A percentile compares a stretch with the other conserved stretches of the same genome.
Conservation (phyloP, 2,329 filamentous ascomycete species). For the Aspergillus udagawae region DNA sequence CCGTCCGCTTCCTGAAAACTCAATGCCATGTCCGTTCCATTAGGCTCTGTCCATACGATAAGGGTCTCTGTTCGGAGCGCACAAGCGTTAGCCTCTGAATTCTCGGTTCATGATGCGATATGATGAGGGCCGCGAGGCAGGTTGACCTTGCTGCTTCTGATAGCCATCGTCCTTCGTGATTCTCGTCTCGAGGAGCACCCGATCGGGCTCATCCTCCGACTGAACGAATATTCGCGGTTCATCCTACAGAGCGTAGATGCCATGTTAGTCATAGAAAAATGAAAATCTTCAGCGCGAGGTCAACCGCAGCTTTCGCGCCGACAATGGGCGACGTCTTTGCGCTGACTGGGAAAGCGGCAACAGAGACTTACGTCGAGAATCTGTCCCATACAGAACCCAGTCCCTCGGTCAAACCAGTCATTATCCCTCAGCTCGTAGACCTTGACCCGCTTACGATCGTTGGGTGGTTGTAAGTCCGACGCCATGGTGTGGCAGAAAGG, state of each 20-base stretch:
- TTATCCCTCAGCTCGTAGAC: constrained; percentile 98
- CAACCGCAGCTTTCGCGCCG: constrained; percentile 15
- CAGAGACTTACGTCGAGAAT: constrained; percentile 62
- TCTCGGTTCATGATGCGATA: constrained; percentile 7
- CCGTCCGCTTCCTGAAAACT: constrained; percentile 98
- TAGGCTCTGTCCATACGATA: constrained; percentile 95
- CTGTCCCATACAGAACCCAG: constrained; percentile 85
- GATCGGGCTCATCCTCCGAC: constrained; percentile 84
- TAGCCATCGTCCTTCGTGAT: constrained; percentile 94
- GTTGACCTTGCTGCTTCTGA: constrained; percentile 89
- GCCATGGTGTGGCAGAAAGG: constrained; percentile 41
- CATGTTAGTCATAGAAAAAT: constrained; percentile 9
- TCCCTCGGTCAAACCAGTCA: constrained; percentile 98
- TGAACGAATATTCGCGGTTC: constrained; percentile 86
- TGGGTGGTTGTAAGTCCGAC: constrained; percentile 45
- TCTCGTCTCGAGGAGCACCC: constrained; percentile 79
- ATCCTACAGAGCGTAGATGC: constrained; percentile 49
- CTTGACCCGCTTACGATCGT: constrained; percentile 71
- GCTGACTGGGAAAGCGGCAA: constrained; percentile 8
- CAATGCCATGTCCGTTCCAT: constrained; percentile 90
- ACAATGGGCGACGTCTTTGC: constrained; percentile 12
- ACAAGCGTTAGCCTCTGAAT: constrained; percentile 16
- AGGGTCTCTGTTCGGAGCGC: constrained; percentile 67
- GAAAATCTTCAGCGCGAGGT: constrained; percentile 9
- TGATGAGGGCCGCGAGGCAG: constrained; percentile 11